Conservation (phyloP, 116 monocot genomes). For the Trichopus zeylanicus region DNA sequence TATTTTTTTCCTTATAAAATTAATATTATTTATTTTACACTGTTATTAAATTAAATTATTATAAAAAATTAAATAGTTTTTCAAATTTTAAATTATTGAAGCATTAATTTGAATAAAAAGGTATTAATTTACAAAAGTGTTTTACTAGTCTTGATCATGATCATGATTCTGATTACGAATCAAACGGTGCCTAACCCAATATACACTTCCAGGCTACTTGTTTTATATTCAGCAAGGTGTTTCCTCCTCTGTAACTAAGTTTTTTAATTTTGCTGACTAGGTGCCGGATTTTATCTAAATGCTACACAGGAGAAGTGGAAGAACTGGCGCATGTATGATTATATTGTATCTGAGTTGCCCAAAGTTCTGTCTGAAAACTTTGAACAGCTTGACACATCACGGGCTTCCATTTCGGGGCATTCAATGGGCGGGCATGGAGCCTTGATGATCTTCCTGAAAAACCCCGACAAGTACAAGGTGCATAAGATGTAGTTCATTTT, state of each 20-base stretch:
- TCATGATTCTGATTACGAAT: too few species aligned
- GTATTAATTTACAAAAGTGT: too few species aligned
- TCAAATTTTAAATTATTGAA: too few species aligned
- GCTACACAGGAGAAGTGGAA: constrained; percentile 84
- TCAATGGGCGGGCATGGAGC: constrained; percentile 99
- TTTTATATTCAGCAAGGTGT: neutral
- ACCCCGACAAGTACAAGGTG: constrained; percentile 79
- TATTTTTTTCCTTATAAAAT: too few species aligned
- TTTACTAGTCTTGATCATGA: too few species aligned
- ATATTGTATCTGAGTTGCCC: constrained; percentile 81
- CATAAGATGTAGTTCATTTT: constrained; percentile 2
- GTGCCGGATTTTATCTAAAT: constrained; percentile 94
- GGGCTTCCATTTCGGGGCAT: constrained; percentile 85
- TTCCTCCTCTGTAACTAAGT: neutral
- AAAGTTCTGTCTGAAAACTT: constrained; percentile 66
- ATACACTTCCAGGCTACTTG: neutral
- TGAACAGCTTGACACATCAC: constrained; percentile 65
- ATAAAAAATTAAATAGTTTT: too few species aligned
- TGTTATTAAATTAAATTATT: too few species aligned
- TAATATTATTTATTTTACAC: too few species aligned
- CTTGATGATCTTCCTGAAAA: constrained; percentile 76
- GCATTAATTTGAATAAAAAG: too few species aligned
- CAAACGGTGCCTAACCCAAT: neutral
- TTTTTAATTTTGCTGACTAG: constrained; percentile 18
- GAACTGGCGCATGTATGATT: constrained; percentile 98